These are phyloP conservation scores for Curvularia sp. DNA, from an alignment of 2,329 filamentous ascomycete genomes.

Conservation along the genomic window DNA sequence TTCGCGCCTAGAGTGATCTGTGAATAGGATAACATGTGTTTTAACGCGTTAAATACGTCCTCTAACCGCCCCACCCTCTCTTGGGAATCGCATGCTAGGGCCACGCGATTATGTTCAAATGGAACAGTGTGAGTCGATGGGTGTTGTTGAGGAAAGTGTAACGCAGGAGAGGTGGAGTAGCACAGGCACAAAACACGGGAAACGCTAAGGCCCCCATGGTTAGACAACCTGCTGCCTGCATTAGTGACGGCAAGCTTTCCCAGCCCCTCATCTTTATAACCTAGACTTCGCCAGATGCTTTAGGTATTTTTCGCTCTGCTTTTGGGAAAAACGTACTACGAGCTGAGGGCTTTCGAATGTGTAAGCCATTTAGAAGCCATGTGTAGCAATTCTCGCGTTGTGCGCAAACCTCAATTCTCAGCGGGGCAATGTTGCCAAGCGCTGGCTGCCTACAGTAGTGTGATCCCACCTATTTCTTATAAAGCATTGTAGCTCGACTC, in stretches of 20 bases:
- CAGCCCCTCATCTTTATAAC: neutral
- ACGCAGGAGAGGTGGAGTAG: too few relatives aligned
- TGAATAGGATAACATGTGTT: too few relatives aligned
- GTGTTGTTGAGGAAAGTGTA: too few relatives aligned
- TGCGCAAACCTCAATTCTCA: neutral
- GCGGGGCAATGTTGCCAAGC: conserved; percentile 7
- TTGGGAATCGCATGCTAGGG: too few relatives aligned
- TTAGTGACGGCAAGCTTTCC: neutral
- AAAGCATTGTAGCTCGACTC: neutral
- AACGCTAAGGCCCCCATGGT: too few relatives aligned
- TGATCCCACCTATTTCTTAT: neutral
- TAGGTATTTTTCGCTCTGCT: neutral
- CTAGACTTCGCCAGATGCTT: neutral
- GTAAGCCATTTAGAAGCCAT: neutral
- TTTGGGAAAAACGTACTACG: neutral
- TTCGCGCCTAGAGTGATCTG: too few relatives aligned
- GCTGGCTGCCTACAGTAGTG: conserved; percentile 6
- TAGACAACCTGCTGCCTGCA: neutral
- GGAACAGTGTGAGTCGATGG: too few relatives aligned
- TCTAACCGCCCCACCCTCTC: too few relatives aligned
- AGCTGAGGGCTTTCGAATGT: neutral
- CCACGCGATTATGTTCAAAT: too few relatives aligned
- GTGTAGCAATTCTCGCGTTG: neutral
- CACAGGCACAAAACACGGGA: too few relatives aligned
- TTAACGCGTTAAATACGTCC: too few relatives aligned